A percentile compares a stretch with the other conserved stretches of the same genome.
These are phyloP conservation scores for Buddleja alternifolia DNA, from an alignment of 257 asterid species.

Conservation along the genomic window DNA sequence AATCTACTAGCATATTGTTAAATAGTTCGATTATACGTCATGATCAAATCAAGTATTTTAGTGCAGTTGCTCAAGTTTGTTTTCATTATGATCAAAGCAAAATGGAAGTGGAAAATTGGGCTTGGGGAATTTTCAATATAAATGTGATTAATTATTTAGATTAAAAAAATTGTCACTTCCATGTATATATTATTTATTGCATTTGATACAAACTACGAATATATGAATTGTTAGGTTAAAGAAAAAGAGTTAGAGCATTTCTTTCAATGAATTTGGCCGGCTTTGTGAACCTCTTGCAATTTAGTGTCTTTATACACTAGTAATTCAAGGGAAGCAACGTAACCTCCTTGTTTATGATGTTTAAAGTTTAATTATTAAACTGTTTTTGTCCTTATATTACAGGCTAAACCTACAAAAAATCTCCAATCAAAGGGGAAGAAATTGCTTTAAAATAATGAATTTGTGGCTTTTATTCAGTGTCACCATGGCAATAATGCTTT, in stretches of 20 bases:
- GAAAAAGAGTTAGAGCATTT: constrained; percentile 6
- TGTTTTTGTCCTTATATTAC: constrained; percentile 13
- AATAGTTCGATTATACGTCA: too few relatives aligned
- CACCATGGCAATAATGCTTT: constrained; percentile 30
- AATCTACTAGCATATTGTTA: background rate
- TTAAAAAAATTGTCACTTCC: constrained; percentile 30
- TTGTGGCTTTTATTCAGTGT: constrained; percentile 31
- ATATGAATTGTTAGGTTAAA: constrained; percentile 10
- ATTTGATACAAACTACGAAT: constrained; percentile 15
- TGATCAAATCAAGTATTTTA: too few relatives aligned
- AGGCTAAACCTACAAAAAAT: background rate
- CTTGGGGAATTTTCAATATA: background rate
- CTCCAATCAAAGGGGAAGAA: constrained; percentile 3
- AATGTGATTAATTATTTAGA: constrained; percentile 35
- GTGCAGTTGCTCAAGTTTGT: too few relatives aligned
- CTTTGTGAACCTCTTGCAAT: constrained; percentile 34
- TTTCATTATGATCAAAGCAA: too few relatives aligned
- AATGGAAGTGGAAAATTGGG: too few relatives aligned
- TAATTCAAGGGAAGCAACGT: constrained; percentile 5
- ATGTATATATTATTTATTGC: constrained; percentile 29
- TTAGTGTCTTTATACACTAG: constrained; percentile 14
- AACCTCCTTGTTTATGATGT: constrained; percentile 26
- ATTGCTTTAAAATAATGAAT: background rate
- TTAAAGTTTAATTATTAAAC: constrained; percentile 26
- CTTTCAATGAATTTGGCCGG: constrained; percentile 40